Conservation (phyloP, 2,329 filamentous ascomycete genomes). For the Talaromyces marneffei region DNA sequence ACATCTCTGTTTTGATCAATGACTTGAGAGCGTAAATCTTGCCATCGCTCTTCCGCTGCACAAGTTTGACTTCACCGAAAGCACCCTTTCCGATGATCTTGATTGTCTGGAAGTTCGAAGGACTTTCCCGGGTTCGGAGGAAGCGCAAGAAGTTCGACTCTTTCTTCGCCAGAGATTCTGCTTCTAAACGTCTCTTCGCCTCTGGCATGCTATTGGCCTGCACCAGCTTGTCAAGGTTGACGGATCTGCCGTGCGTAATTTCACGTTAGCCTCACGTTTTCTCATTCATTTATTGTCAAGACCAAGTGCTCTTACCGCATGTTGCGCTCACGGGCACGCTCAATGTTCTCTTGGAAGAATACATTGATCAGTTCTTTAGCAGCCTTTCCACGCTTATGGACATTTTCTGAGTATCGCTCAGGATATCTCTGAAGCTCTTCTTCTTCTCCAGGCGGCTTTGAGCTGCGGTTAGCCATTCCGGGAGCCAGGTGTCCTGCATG, state of each 20-base stretch:
- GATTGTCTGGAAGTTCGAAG: conserved; percentile 89
- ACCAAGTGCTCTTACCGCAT: conserved; percentile 60
- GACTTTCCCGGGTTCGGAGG: conserved; percentile 84
- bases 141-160: conserved; percentile 93
- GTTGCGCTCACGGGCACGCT: conserved; percentile 90
- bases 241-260: conserved; percentile 56
- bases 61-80: conserved; percentile 95
- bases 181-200: conserved; percentile 74
- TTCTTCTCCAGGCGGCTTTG: conserved; percentile 53
- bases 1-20: conserved; percentile 98
- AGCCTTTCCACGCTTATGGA: conserved; percentile 65
- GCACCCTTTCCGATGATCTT: conserved; percentile 99
- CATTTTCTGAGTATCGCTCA: conserved; percentile 81
- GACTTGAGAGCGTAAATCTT: conserved; percentile 99
- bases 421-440: conserved; percentile 72
- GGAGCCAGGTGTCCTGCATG: conserved; percentile 65
- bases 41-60: conserved; percentile 91
- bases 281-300: neutral
- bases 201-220: conserved; percentile 69
- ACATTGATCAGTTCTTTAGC: conserved; percentile 61
- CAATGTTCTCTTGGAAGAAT: conserved; percentile 98
- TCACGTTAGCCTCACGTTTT: conserved; percentile 1
- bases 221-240: conserved; percentile 83
- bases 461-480: conserved; percentile 53
- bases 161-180: conserved; percentile 75